Base-by-base conservation (phyloP, 768 basidiomycete genomes). In the Paxillus rubicundulus region DNA sequence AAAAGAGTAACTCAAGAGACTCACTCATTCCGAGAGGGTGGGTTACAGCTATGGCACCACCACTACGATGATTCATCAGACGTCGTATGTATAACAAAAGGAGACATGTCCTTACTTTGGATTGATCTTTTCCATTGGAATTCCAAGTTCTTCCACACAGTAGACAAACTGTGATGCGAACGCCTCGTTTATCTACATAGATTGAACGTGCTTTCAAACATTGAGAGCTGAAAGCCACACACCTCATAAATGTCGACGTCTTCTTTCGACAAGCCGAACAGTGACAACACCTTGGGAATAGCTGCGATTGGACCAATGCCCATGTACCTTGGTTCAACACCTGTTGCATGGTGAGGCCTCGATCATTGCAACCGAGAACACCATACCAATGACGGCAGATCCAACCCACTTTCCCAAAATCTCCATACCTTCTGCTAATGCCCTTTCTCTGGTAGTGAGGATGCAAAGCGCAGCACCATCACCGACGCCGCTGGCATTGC, bases 141-240 rank as follows among this genome's bases (percentile, higher is more conserved):
- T 77, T 24, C 77, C 74, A 21, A 95, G 78, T 62, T 91, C 75
- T 61, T 95, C 87, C 8, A 95, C 84, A 47, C 90, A 94, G 71
- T 93, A 88, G n/a, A 89, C 90, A 54, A 92, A 95, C 64, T 96
- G 93, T 1, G 90, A 93, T 0, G 92, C 92, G 55, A 95, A 96
- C 1, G 93, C 93, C 69, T 94, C 89, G 51, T 92, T 92, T 57
- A 90, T 87, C 89, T 92, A 55, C 10, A 53, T 5, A 20, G 33
- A 43, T 21, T 13, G 3, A 39, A 14, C 17, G 57, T 38, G 57
- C 32, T 20, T 44, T 39, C 48, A 44, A 18, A 13, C 14, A 32
- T 38, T 1, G 18, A 46, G 12, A 16, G 2, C 5, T 7, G 6
- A 18, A 33, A 16, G n/a, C 20, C 38, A 32, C 67, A 43, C 49